Conservation (phyloP, 1,284 basidiomycete genomes). For the Porodaedalea pini region DNA sequence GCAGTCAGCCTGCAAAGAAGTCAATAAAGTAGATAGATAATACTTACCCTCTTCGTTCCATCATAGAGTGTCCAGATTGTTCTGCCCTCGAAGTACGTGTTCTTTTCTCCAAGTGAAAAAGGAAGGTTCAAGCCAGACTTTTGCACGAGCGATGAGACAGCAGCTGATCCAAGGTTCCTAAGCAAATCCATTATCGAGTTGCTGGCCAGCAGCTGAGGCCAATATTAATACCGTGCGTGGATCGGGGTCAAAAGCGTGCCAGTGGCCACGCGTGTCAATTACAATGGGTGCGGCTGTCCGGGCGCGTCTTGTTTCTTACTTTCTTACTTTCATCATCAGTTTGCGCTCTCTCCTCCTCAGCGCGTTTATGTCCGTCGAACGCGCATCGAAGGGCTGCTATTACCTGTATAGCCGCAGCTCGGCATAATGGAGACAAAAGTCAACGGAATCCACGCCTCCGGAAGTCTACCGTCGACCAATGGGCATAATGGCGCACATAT, state of each 20-base stretch:
- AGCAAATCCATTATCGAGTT: slow-evolving; percentile 78
- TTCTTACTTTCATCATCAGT: slow-evolving; percentile 1
- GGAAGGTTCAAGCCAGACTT: slow-evolving; percentile 89
- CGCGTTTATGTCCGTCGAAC: slow-evolving; percentile 9
- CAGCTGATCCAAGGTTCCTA: slow-evolving; percentile 79
- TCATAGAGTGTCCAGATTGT: slow-evolving; percentile 87
- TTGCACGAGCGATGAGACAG: slow-evolving; percentile 81
- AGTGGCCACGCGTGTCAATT: neutral
- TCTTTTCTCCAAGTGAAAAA: slow-evolving; percentile 80
- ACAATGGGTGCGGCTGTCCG: neutral
- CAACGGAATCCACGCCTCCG: slow-evolving; percentile 13
- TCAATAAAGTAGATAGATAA: slow-evolving; percentile 9
- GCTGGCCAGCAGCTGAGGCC: neutral
- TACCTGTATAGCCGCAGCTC: slow-evolving; percentile 1
- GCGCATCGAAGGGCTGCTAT: neutral
- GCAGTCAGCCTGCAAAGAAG: slow-evolving; percentile 14
- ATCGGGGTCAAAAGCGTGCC: neutral
- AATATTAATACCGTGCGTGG: neutral
- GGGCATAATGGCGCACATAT: neutral
- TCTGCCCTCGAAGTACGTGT: slow-evolving; percentile 59
- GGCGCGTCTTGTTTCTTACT: slow-evolving; percentile 9
- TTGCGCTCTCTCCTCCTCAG: neutral
- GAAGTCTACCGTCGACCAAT: neutral
- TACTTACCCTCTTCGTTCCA: slow-evolving; percentile 77
- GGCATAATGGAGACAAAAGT: slow-evolving; percentile 17